Evolutionary conservation across 495 filamentous ascomycete genomes (phyloP), one percentile per base, ranked within the genome.

Genomic region (Tuber magnatum): DNA sequence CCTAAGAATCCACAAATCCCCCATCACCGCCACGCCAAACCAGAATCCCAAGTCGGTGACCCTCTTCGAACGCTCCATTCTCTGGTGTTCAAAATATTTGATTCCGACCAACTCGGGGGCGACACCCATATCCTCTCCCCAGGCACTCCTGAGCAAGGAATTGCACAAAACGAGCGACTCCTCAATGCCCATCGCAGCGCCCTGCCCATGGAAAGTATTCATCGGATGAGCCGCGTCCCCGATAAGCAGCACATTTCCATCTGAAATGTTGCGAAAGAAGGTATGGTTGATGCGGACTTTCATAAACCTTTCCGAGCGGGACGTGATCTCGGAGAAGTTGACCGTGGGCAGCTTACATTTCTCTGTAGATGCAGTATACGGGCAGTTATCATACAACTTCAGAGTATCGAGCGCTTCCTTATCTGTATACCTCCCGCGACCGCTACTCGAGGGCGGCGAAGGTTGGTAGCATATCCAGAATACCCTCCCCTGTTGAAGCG

Each of bases 391-490:
- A 71, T 76, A 80, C 8, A 8, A 61, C 18, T 46, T 51, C 40
- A 73, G 69, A 16, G 69, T 72, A 24, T 41, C 73, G 35, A 74
- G 71, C 18, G 78, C 77, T 40, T 80, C 71, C 20, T 28, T 16
- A 4, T 61, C 35, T 5, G 69, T 77, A 44, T 68, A 79, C 46
- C 18, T 12, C 16, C 35, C 10, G 3, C 24, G 35, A 20, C 28
- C 28, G 14, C 68, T 44, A 3, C 24, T 71, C 1, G 76, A 73
- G 14, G 74, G 18, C 6, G 74, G 68, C 2, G 70, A 69, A 8
- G 42, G 48, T 28, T 80, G 71, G 48, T 80, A 80, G 43, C 72
- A 80, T 22, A 80, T 73, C 77, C 77, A 80, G 48, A 80, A 80
- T 10, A 77, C 69, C 38, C 77, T 74, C 2, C 74, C 74, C 38